Base-by-base conservation (phyloP, 306 rosid genomes). In the Lablab purpureus region DNA sequence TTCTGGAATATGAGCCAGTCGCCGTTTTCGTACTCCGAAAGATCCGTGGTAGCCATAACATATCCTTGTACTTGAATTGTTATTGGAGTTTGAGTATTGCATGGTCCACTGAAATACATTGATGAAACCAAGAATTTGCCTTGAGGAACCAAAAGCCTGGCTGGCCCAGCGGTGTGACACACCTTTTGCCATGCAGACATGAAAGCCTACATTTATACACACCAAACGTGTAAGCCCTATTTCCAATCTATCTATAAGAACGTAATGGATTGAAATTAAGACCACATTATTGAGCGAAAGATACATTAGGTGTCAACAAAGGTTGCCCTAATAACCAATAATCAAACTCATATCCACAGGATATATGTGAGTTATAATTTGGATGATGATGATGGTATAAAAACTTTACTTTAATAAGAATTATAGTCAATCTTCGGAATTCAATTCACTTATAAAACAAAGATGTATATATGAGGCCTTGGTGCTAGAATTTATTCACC, bases 61-160 rank as follows among this genome's bases (percentile, higher is more conserved):
- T 85, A 87, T 17, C 90, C 99, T 15, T 8, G 55, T 2, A 95
- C 82, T 71, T 91, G 86, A 75, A 95, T 79, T 45, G 91, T 52
- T n/a, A 91, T 47, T 13, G 94, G 92, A 0, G 7, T 9, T 14
- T 62, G n/a, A 17, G 60, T 27, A 6, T 12, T 37, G 85, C 99
- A 95, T 30, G 97, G 97, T 64, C 98, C 99, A 5, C 18, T 52
- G 50, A 92, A 95, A 23, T 19, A 18, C n/a, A 91, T 80, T 1
- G 88, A 73, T 12, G 91, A 84, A 23, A 88, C 18, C 65, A 81
- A 4, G 84, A 67, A 95, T 1, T 10, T 72, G 15, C 97, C 98
- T n/a, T 47, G 3, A 0, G 99, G 97, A 55, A 95, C 66, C 0
- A 64, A 40, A 18, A 95, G 30, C 71, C 93, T 84, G 3, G 85